Conservation (phyloP, 441 rosid species). For the Capsella rubella region DNA sequence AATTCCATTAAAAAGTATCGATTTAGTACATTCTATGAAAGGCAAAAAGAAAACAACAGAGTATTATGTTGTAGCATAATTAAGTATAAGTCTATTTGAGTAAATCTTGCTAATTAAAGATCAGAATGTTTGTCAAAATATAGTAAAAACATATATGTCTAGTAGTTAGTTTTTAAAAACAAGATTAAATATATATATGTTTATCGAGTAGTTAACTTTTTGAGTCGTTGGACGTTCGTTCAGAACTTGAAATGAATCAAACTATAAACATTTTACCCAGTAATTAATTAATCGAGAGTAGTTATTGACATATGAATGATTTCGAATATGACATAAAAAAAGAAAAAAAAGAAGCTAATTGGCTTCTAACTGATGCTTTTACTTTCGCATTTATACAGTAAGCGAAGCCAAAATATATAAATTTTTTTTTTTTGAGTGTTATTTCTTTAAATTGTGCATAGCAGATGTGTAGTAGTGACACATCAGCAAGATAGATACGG, state of each 20-base stretch:
- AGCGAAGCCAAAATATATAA: conserved; percentile 26
- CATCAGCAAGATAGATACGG: conserved; percentile 22
- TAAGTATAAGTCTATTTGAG: conserved; percentile 1
- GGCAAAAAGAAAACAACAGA: neutral
- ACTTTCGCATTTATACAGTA: conserved; percentile 28
- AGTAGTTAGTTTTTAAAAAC: neutral
- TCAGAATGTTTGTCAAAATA: neutral
- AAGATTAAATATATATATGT: neutral
- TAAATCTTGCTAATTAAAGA: conserved; percentile 3
- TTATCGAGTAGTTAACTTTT: neutral
- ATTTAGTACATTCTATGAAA: too few relatives aligned
- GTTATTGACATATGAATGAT: conserved; percentile 1
- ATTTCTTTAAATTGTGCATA: too few relatives aligned
- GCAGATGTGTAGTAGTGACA: conserved; percentile 12
- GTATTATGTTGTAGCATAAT: neutral
- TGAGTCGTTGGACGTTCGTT: neutral
- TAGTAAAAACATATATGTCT: neutral
- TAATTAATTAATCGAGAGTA: neutral
- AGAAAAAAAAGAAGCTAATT: neutral
- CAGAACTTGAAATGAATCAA: neutral
- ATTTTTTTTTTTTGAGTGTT: too few relatives aligned
- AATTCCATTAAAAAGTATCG: neutral
- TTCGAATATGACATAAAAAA: neutral
- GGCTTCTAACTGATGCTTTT: conserved; percentile 38
- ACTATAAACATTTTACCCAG: neutral